Base-by-base conservation (phyloP, 2,329 filamentous ascomycete species). In the Xylaria sp. region DNA sequence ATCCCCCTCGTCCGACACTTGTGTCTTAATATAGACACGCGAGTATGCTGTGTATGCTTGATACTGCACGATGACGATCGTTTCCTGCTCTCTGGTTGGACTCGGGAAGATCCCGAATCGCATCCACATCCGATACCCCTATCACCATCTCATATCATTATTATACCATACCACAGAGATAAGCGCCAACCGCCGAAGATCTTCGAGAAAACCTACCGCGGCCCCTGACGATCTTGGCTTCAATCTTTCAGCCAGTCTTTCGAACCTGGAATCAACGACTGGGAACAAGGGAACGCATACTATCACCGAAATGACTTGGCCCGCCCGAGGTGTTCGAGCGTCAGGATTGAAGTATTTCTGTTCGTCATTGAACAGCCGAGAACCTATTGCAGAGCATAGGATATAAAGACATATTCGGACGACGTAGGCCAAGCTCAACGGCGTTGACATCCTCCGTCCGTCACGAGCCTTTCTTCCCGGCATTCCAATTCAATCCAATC, bases 31-130 rank as follows among this genome's bases (percentile, higher is more conserved):
- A 65, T 56, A 52, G 33, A 52, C 28, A 25, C 12, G 36, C 8
- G 25, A 43, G 46, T 28, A 51, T 2, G 43, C 43, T 25, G 31
- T 25, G 39, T 23, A 51, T 25, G 18, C 31, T 31, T 23, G 13
- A 31, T 18, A 20, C 43, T 66, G 62, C 58, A 62, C 46, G 23
- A 69, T 61, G 67, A 69, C 64, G 67, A 69, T 67, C 59, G 41
- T 61, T 59, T 64, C 63, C 61, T 52, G 41, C 20, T 56, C 48
- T 25, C 23, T 63, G 43, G 58, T 18, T 67, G 18, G 39, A 20
- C 6, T 48, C 28, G 23, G 39, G 28, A 51, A 15, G n/a, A 57
- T 33, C 18, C 20, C 36, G n/a, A 52, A 43, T 13, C 9, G 13
- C 52, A 55, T 7, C 12, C 36, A n/a, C 41, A 15, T 8, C 28